These are phyloP conservation scores for Fusarium sp. DNA, from an alignment of 2,329 filamentous ascomycete species.

Conservation along the genomic window DNA sequence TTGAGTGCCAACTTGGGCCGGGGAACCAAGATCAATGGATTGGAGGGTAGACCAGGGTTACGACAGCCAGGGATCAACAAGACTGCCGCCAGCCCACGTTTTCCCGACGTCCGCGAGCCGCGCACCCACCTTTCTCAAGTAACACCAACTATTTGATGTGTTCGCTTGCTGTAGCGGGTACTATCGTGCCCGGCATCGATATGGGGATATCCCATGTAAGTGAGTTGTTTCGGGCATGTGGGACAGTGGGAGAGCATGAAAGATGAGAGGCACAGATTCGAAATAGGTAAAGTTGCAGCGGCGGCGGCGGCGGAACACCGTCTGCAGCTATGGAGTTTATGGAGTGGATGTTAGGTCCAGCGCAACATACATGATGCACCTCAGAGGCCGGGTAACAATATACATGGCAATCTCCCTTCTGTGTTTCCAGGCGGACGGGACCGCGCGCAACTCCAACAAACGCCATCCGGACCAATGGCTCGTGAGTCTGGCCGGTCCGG, in stretches of 20 bases:
- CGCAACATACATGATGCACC: slow-evolving; percentile 34
- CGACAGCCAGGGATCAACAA: slow-evolving; percentile 36
- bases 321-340: slow-evolving; percentile 4
- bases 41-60: slow-evolving; percentile 40
- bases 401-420: slow-evolving; percentile 27
- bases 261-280: slow-evolving; percentile 7
- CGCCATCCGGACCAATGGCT: slow-evolving; percentile 41
- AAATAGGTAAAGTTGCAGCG: slow-evolving; percentile 5
- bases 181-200: slow-evolving; percentile 3
- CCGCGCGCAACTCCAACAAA: slow-evolving; percentile 37
- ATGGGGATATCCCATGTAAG: slow-evolving; percentile 37
- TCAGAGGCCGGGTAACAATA: slow-evolving; percentile 20
- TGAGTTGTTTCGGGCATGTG: slow-evolving; percentile 5
- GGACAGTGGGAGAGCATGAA: slow-evolving; percentile 11
- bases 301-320: slow-evolving; percentile 30
- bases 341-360: slow-evolving; percentile 12
- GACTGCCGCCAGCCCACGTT: slow-evolving; percentile 42
- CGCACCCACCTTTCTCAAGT: slow-evolving; percentile 22
- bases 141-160: slow-evolving; percentile 13
- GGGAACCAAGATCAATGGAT: slow-evolving; percentile 33
- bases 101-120: slow-evolving; percentile 38
- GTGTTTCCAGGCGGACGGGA: slow-evolving; percentile 42
- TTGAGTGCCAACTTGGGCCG: slow-evolving; percentile 23
- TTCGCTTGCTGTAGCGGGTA: slow-evolving; percentile 4
- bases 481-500: slow-evolving; percentile 41